Conservation (phyloP, 73 alveolate species). For the Effrenium voratum region DNA sequence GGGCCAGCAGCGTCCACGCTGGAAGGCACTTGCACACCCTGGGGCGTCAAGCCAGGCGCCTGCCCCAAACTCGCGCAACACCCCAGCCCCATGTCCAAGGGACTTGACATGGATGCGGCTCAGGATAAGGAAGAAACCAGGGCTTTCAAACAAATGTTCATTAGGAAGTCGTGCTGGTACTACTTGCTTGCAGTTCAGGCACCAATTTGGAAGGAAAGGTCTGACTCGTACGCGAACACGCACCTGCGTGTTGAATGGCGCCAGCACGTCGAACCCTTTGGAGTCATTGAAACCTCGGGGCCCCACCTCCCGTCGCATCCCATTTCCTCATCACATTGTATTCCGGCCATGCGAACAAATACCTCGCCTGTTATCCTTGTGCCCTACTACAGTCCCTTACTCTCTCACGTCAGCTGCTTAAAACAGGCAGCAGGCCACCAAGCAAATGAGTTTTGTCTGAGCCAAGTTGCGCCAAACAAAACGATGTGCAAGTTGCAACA, state of each 20-base stretch:
- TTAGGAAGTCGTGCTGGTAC: not conserved
- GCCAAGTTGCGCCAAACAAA: not conserved
- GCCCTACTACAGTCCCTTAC: not conserved
- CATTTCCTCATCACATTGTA: not conserved
- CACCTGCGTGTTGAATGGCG: not conserved
- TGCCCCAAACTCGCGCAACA: not conserved
- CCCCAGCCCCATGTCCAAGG: not conserved
- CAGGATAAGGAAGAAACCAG: not conserved
- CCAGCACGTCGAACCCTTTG: conserved; percentile 37
- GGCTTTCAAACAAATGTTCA: not conserved
- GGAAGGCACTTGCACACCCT: conserved; percentile 31
- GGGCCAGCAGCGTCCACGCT: conserved; percentile 61
- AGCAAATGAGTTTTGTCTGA: not conserved
- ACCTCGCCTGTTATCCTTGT: too few species aligned
- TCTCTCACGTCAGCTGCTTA: not conserved
- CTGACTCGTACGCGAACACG: too few species aligned
- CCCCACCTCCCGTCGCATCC: not conserved
- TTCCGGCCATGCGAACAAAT: not conserved
- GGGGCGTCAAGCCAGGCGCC: conserved; percentile 48
- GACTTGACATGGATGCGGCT: not conserved
- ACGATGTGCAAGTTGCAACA: not conserved
- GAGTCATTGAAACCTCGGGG: conserved; percentile 29
- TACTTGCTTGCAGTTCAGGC: not conserved
- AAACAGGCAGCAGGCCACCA: not conserved
- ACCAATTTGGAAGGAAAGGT: not conserved